Base-by-base conservation (phyloP, 2,329 filamentous ascomycete species). In the Rugonectria rugulosa region DNA sequence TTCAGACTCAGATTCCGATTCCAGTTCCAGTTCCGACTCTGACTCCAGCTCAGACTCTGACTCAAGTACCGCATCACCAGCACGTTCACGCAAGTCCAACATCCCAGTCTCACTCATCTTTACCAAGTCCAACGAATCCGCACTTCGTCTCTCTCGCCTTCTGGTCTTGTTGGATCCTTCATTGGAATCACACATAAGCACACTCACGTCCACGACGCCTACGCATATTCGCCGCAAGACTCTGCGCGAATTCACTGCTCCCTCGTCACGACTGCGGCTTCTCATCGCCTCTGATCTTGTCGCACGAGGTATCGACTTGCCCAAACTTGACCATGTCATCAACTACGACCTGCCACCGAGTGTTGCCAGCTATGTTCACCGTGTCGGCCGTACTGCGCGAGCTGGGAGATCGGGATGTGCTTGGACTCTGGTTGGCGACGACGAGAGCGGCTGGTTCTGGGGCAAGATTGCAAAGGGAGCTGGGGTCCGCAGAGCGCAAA, bases 261-360 rank as follows among this genome's bases (percentile, higher is more conserved):
- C 82, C 3, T 91, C 91, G 67, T 79, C 82, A 3, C 85, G 84
- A 54, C 74, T 90, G 21, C 87, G 87, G 6, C 86, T 96, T 41
- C 85, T 98, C 37, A 88, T 98, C 40, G 92, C 93, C 1, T 96
- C 95, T 0, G 94, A 98, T 71, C 88, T 96, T n/a, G 91, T 95
- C 1, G 91, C 92, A 2, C 90, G 94, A 60, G 95, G 94, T 67
- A 86, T 98, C 21, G 94, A 98, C 72, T 81, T 97, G 11, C 85
- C 86, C 1, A 82, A 85, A 41, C 83, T 98, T 41, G 87, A 88
- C 29, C 90, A 96, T 69, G 92, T 98, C 41, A 80, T 98, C 74
- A 97, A 97, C 76, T 98, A 98, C 78, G 94, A 97, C 71, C 82
- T 97, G 46, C 94, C 94, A 0, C 83, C 86, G 5, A 93, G 88